Percentiles rank a stretch among this genome's conserved stretches.
Conservation (phyloP, 495 filamentous ascomycete genomes). For the Pseudoneurospora amorphoporcata region DNA sequence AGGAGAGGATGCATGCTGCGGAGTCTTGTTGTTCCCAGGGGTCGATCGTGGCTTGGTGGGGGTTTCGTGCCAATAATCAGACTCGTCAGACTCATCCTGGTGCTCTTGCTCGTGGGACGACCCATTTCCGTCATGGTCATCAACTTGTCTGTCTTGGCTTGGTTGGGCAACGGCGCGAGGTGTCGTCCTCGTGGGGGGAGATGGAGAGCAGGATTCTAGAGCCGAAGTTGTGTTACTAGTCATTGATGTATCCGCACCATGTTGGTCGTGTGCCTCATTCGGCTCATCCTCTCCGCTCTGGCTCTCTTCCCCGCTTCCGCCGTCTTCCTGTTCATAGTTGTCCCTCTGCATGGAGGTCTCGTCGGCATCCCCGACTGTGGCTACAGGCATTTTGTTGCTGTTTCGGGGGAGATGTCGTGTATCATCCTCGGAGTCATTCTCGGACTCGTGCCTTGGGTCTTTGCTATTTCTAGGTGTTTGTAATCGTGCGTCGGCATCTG, state of each 20-base stretch:
- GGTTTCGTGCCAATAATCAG: not conserved
- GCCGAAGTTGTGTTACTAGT: conserved; percentile 42
- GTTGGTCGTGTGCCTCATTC: conserved; percentile 12
- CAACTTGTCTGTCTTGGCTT: conserved; percentile 17
- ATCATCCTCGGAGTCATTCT: not conserved
- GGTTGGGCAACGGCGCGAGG: conserved; percentile 41
- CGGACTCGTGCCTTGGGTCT: not conserved
- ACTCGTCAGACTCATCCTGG: not conserved
- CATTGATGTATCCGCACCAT: conserved; percentile 22
- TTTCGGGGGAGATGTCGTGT: not conserved
- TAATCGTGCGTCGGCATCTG: conserved; percentile 1
- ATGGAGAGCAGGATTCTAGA: conserved; percentile 46
- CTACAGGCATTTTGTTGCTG: not conserved
- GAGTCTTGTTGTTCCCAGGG: not conserved
- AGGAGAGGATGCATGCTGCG: conserved; percentile 10
- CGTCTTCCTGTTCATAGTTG: not conserved
- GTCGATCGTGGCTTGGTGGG: conserved; percentile 12
- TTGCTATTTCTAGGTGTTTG: not conserved
- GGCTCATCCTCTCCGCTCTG: not conserved
- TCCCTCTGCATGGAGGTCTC: conserved; percentile 4
- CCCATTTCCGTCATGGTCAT: conserved; percentile 3
- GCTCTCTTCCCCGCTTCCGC: not conserved
- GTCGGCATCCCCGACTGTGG: conserved; percentile 8
- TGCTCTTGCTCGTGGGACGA: not conserved
- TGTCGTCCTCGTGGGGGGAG: conserved; percentile 54